Percentiles rank a stretch among this genome's conserved stretches.
These are phyloP conservation scores for Irpex sp. DNA, from an alignment of 1,284 basidiomycete species.

Conservation along the genomic window DNA sequence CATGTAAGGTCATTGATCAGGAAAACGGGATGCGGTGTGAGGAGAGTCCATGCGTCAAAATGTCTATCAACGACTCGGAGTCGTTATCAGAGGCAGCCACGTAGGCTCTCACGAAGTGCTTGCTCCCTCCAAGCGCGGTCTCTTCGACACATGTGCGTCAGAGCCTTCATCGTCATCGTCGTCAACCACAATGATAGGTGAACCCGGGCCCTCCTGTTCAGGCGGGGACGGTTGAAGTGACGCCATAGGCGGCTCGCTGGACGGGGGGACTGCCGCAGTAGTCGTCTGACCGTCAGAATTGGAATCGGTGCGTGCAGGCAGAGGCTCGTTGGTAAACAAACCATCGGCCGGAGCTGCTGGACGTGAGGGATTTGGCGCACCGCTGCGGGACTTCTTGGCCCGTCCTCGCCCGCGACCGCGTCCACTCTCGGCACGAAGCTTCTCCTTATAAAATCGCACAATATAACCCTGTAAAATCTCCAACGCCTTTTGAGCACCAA, in stretches of 20 bases:
- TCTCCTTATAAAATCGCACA: slow-evolving; percentile 82
- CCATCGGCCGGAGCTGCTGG: slow-evolving; percentile 8
- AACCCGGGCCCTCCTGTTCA: slow-evolving; percentile 35
- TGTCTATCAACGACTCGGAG: not conserved
- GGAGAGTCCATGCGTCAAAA: not conserved
- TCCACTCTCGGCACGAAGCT: slow-evolving; percentile 45
- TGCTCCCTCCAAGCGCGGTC: slow-evolving; percentile 35
- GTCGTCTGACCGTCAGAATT: slow-evolving; percentile 13
- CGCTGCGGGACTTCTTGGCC: slow-evolving; percentile 32
- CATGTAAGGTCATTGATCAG: not conserved
- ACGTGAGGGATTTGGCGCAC: not conserved
- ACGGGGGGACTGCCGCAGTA: slow-evolving; percentile 20
- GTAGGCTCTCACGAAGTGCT: slow-evolving; percentile 2
- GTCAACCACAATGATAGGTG: slow-evolving; percentile 51
- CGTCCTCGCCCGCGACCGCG: slow-evolving; percentile 42
- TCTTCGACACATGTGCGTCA: slow-evolving; percentile 49
- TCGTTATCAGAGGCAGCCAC: not conserved
- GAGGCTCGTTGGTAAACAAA: slow-evolving; percentile 35
- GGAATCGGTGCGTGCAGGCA: slow-evolving; percentile 25
- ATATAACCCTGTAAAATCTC: slow-evolving; percentile 83
- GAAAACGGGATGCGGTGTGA: not conserved
- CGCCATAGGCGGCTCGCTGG: slow-evolving; percentile 17
- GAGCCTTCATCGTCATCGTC: slow-evolving; percentile 43
- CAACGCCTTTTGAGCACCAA: slow-evolving; percentile 82
- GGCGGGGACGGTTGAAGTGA: slow-evolving; percentile 33